These are phyloP conservation scores for Dictyostelium discoideum DNA, from an alignment of 78 protist genomes.

Conservation along the genomic window dicty_2.7 NC_007089.4:4901001-4901500, in stretches of 20 bases:
- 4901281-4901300: background rate
- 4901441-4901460: no score
- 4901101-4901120: slow-evolving; percentile 26
- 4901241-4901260: slow-evolving; percentile 41
- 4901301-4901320: background rate
- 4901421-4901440: no score
- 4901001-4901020: no score
- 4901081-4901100: slow-evolving; percentile 2
- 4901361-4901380: background rate
- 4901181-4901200: background rate
- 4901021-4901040: background rate
- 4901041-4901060: background rate
- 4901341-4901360: background rate
- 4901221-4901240: slow-evolving; percentile 19
- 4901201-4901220: background rate
- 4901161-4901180: background rate
- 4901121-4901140: background rate
- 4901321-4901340: no score
- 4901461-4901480: no score
- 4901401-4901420: no score
- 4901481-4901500: no score
- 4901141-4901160: background rate
- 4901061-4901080: background rate
- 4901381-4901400: no score
- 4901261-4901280: slow-evolving; percentile 17